phyloP scores from a whole-genome alignment of 352 stramenopile species.

The Pythium utonaiense region DNA sequence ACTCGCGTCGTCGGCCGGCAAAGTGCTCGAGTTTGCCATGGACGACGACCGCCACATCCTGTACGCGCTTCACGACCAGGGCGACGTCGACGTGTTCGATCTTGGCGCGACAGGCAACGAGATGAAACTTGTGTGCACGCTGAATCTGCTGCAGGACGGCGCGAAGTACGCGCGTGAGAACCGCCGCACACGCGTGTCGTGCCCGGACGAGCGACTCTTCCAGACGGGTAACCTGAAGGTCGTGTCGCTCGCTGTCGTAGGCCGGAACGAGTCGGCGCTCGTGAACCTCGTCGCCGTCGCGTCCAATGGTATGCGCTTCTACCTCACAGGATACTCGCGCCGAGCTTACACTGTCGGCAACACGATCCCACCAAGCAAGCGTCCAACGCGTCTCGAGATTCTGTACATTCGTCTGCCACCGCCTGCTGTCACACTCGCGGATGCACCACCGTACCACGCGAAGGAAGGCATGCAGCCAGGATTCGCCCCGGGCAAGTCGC shows the following conservation, averaged over 20 bases:
- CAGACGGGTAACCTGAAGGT: slow-evolving; percentile 62
- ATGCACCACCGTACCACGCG: slow-evolving; percentile 79
- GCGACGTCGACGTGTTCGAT: slow-evolving; percentile 74
- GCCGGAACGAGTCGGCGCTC: slow-evolving; percentile 68
- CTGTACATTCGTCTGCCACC: slow-evolving; percentile 80
- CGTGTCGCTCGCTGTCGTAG: slow-evolving; percentile 60
- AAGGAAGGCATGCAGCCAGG: slow-evolving; percentile 87
- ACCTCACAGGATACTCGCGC: slow-evolving; percentile 87
- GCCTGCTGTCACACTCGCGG: slow-evolving; percentile 57
- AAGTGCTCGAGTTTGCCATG: slow-evolving; percentile 85
- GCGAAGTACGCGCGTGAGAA: slow-evolving; percentile 83
- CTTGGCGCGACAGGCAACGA: slow-evolving; percentile 49
- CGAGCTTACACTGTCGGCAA: slow-evolving; percentile 40
- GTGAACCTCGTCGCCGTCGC: slow-evolving; percentile 92
- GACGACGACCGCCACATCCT: slow-evolving; percentile 89
- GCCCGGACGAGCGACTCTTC: slow-evolving; percentile 79
- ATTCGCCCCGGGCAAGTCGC: slow-evolving; percentile 74
- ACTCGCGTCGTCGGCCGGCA: slow-evolving; percentile 69
- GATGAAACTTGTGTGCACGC: slow-evolving; percentile 54
- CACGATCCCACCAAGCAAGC: slow-evolving; percentile 40
- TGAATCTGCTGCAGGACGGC: slow-evolving; percentile 68
- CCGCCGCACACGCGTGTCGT: slow-evolving; percentile 76
- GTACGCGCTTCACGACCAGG: slow-evolving; percentile 89
- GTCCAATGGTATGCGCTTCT: slow-evolving; percentile 93
- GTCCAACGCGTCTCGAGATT: slow-evolving; percentile 67